Percentiles rank a stretch among this genome's conserved stretches.
phyloP scores from a whole-genome alignment of 1,139 yeast species.

The Protomyces arabidopsidicola region DNA sequence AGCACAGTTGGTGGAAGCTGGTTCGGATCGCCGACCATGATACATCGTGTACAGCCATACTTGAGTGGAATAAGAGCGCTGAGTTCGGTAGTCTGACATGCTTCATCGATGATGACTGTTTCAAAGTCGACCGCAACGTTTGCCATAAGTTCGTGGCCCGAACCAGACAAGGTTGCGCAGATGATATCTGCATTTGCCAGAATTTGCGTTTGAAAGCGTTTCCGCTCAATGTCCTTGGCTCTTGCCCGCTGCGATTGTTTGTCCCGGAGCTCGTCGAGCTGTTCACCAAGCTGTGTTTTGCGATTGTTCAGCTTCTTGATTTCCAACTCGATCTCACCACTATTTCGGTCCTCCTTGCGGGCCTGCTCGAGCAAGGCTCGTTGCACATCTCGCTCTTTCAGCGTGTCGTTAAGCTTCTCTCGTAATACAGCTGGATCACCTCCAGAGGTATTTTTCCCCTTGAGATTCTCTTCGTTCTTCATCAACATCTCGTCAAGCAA shows the following conservation, averaged over 20 bases:
- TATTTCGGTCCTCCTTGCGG: constrained; percentile 30
- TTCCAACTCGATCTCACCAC: constrained; percentile 35
- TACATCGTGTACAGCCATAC: constrained; percentile 85
- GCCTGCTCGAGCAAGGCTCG: constrained; percentile 41
- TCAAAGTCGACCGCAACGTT: constrained; percentile 73
- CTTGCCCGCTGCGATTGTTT: constrained; percentile 61
- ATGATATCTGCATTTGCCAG: constrained; percentile 77
- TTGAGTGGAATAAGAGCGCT: constrained; percentile 88
- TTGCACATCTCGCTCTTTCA: constrained; percentile 50
- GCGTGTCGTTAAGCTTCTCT: constrained; percentile 51
- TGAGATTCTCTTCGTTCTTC: constrained; percentile 37
- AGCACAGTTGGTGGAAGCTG: constrained; percentile 98
- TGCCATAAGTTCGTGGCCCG: constrained; percentile 84
- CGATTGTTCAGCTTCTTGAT: constrained; percentile 46
- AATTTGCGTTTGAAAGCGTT: constrained; percentile 68
- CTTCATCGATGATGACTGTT: constrained; percentile 95
- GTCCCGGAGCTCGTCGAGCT: constrained; percentile 77
- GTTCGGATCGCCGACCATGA: constrained; percentile 99
- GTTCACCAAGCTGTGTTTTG: constrained; percentile 65
- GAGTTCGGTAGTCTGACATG: constrained; percentile 94
- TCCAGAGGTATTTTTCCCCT: constrained; percentile 35
- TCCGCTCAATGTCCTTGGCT: constrained; percentile 70
- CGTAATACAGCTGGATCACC: constrained; percentile 48
- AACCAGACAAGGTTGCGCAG: constrained; percentile 89
- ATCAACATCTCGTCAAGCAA: constrained; percentile 64